Evolutionary conservation across 2,329 filamentous ascomycete genomes (phyloP).

Genomic region (Penicillium sp.): DNA sequence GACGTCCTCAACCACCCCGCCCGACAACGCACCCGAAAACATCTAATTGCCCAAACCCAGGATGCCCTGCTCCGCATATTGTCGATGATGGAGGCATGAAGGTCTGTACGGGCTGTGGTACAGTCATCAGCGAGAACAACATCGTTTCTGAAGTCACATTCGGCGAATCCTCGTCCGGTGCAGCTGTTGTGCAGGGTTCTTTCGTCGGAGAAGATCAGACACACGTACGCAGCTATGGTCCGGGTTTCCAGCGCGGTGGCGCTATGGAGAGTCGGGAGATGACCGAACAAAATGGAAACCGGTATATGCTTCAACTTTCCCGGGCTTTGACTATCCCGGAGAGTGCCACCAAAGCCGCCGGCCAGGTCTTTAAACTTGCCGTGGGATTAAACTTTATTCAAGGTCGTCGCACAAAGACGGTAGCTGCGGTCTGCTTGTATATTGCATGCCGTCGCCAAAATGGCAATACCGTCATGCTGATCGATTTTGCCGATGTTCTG

Average conservation of each 20-base stretch:
- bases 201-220: constrained; percentile 84
- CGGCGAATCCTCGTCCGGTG: constrained; percentile 80
- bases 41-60: constrained; percentile 44
- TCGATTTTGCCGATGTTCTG: constrained; percentile 87
- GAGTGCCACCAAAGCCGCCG: constrained; percentile 61
- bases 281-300: constrained; percentile 44
- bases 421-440: constrained; percentile 89
- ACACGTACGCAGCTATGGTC: constrained; percentile 61
- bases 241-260: constrained; percentile 46
- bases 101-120: constrained; percentile 80
- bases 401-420: constrained; percentile 78
- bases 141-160: constrained; percentile 92
- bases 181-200: constrained; percentile 85
- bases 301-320: constrained; percentile 42
- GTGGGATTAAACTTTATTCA: constrained; percentile 75
- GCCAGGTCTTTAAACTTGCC: constrained; percentile 73
- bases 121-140: constrained; percentile 77
- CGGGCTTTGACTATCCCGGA: constrained; percentile 50
- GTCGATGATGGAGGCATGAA: constrained; percentile 47
- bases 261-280: constrained; percentile 50
- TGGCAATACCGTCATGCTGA: constrained; percentile 84
- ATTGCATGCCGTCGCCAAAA: constrained; percentile 77
- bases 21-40: constrained; percentile 39
- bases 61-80: constrained; percentile 45
- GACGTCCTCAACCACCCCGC: constrained; percentile 28